Conservation (phyloP, 352 stramenopile genomes). For the Sclerospora graminicola region DNA sequence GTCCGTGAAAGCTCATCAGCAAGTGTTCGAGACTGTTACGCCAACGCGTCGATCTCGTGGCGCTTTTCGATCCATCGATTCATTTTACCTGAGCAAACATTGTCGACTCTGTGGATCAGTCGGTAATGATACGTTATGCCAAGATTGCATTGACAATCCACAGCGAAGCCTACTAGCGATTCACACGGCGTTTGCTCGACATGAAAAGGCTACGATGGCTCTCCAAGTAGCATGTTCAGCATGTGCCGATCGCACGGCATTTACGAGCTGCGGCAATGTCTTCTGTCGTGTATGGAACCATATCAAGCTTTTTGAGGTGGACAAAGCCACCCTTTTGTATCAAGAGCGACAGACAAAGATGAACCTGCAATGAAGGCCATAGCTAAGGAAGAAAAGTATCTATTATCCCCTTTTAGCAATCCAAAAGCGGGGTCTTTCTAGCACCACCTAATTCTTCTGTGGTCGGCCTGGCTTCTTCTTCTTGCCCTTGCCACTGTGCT, state of each 20-base stretch:
- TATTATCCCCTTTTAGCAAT: constrained; percentile 16
- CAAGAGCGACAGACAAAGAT: constrained; percentile 8
- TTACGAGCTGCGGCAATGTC: constrained; percentile 37
- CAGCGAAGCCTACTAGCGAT: constrained; percentile 63
- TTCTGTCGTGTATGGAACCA: constrained; percentile 63
- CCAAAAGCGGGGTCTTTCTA: constrained; percentile 9
- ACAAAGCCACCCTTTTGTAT: constrained; percentile 29
- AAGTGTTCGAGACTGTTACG: constrained; percentile 12
- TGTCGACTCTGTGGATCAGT: constrained; percentile 62
- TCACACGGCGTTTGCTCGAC: constrained; percentile 26
- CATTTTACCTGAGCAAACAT: constrained; percentile 78
- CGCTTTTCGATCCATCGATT: constrained; percentile 54
- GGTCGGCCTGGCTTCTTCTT: constrained; percentile 24
- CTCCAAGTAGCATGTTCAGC: constrained; percentile 32
- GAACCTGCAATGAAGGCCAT: not conserved
- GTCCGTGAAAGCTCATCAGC: constrained; percentile 42
- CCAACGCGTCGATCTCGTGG: constrained; percentile 8
- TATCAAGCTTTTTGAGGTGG: constrained; percentile 26
- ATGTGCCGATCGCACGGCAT: constrained; percentile 44
- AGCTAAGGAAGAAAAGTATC: constrained; percentile 10
- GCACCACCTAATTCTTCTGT: not conserved
- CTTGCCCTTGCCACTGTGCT: constrained; percentile 29
- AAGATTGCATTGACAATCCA: constrained; percentile 36
- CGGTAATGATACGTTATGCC: constrained; percentile 41
- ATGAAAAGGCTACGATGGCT: constrained; percentile 30